Evolutionary conservation across 208 protist genomes (phyloP), one percentile per base, ranked within the genome.

Genomic region (Spongospora subterranea): DNA sequence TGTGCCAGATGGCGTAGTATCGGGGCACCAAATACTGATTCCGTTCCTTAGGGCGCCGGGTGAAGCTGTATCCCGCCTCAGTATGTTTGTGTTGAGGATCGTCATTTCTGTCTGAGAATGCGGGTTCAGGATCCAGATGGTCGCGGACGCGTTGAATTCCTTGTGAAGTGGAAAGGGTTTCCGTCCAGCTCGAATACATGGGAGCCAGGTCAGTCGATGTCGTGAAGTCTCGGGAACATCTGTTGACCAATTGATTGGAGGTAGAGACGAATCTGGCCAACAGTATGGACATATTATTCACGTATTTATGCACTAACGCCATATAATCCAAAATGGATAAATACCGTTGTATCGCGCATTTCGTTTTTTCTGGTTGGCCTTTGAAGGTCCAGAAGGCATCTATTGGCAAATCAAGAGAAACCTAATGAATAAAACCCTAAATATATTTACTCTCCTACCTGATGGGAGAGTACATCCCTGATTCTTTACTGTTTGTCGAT

Each of bases 81-180:
- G 71, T 82, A 35, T 6, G n/a, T 20, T 35, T 6, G 17, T 43
- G 6, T 43, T 82, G 6, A 43, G 6, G 6, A 82, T 6, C 35
- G 71, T 20, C 6, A 13, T 6, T 20, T 43, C 71, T 6, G n/a
- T 43, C 6, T 6, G 71, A 35, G 71, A 45, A 13, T 82, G 71
- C n/a, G n/a, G 6, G n/a, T 35, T 20, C n/a, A 82, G 71, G 71
- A 82, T 43, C 71, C 71, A 43, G 35, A 6, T 35, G 71, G 71
- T 20, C n/a, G 40, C 17, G 71, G 71, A 6, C 13, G 35, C n/a
- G 71, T 82, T 43, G 35, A 82, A 43, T 82, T 82, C 35, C 71
- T 35, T 43, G 71, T 82, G 17, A 82, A 82, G n/a, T 82, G 71
- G 71, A 82, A 82, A n/a, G 71, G 71, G n/a, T 82, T 40, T 82